A percentile compares a stretch with the other conserved stretches of the same genome.
Evolutionary conservation across 1,139 yeast genomes (phyloP).

Genomic region (Nakaseomyces glabratus): DNA sequence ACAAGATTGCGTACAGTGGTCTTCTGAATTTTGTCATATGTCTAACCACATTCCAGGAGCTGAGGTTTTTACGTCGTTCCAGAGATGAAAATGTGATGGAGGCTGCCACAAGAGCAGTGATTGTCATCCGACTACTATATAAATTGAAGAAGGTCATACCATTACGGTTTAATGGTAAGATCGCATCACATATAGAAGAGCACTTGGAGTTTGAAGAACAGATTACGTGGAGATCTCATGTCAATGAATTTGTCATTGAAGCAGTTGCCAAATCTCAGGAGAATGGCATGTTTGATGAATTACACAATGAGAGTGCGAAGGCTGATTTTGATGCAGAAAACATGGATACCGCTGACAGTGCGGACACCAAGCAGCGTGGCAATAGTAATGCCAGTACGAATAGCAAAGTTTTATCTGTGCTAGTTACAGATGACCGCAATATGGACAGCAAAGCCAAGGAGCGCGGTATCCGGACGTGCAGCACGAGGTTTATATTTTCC

Average conservation of each 20-base stretch:
- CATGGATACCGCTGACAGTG: too few species aligned
- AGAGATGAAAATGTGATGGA: slow-evolving; percentile 69
- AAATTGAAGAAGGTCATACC: slow-evolving; percentile 49
- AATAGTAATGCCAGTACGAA: too few species aligned
- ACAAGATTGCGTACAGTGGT: slow-evolving; percentile 55
- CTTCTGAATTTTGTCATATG: slow-evolving; percentile 56
- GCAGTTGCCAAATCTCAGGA: slow-evolving; percentile 30
- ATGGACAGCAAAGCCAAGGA: slow-evolving; percentile 60
- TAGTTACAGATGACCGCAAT: slow-evolving; percentile 65
- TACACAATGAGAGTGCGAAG: slow-evolving; percentile 3
- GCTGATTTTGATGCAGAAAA: neutral
- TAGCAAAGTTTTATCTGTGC: slow-evolving; percentile 46
- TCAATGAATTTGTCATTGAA: slow-evolving; percentile 35
- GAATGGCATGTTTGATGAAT: slow-evolving; percentile 15
- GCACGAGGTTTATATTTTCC: slow-evolving; percentile 30
- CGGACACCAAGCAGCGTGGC: too few species aligned
- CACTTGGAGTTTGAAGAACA: slow-evolving; percentile 36
- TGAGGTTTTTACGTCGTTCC: slow-evolving; percentile 63
- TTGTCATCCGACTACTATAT: slow-evolving; percentile 61
- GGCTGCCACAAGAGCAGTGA: slow-evolving; percentile 73
- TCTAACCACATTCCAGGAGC: slow-evolving; percentile 67
- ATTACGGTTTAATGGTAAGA: slow-evolving; percentile 56
- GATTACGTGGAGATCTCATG: slow-evolving; percentile 35
- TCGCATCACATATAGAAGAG: slow-evolving; percentile 51
- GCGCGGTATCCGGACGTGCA: slow-evolving; percentile 39